Evolutionary conservation across 257 asterid species (phyloP), one percentile per base, ranked within the genome.

Genomic region (Capsicum baccatum): DNA sequence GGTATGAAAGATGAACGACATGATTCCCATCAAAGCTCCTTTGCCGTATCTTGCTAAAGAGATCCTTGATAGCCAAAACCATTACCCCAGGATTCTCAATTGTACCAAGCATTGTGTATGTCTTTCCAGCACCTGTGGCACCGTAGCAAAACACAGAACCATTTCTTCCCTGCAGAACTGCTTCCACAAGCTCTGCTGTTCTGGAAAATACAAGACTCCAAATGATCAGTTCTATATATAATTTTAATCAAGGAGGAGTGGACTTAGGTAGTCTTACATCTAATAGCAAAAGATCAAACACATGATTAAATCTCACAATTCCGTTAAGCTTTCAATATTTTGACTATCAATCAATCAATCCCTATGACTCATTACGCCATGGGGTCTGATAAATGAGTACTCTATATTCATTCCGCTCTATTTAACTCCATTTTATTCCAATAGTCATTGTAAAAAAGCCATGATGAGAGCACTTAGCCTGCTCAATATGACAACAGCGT

Each of bases 101-200:
- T 0, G 92, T 92, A 52, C 95, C 95, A 2, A 91, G 93, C 95
- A 92, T 92, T 82, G 95, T 92, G 52, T 91, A 86, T 44, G 95
- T 91, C 87, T 92, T 92, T 83, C 95, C 94, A 17, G 94, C 95
- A 82, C 95, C 95, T 12, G 94, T 92, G 82, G 95, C 94, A 62
- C 95, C 95, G 55, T 92, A 92, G 86, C 95, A 92, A 37, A 92
- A 92, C 56, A 92, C 94, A 5, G 95, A 91, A 3, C 95, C 95
- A 83, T 92, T 92, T 82, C 93, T 89, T 71, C 94, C 95, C 79
- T 87, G 91, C 85, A 91, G 83, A 84, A 92, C 95, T 83, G 92
- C 95, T 86, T 92, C 95, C 14, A 91, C 93, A n/a, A 92, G 91
- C 82, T 91, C 94, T 82, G 91, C 91, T 89, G 95, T 92, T 91